Percentiles rank a stretch among this genome's conserved stretches.
Evolutionary conservation across 192 early-diverging fungal species (phyloP).

Genomic region (Coemansia sp.): DNA sequence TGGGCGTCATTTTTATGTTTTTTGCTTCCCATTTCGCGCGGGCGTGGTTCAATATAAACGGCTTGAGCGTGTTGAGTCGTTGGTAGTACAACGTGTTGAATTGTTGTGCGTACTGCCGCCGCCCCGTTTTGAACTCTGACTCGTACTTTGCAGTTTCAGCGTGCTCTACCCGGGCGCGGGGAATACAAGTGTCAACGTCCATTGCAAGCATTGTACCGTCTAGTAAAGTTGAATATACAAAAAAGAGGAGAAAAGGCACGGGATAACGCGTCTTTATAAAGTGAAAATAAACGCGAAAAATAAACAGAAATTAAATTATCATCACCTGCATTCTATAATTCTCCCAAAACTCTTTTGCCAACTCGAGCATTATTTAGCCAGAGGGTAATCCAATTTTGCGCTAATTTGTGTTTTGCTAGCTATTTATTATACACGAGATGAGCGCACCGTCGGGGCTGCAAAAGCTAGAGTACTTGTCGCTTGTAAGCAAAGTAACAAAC

Average conservation of each 20-base stretch:
- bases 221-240: neutral
- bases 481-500: slow-evolving; percentile 85
- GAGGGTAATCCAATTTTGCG: too few relatives aligned
- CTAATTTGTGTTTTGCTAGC: too few relatives aligned
- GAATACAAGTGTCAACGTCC: slow-evolving; percentile 1
- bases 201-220: slow-evolving; percentile 3
- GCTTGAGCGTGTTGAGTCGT: slow-evolving; percentile 66
- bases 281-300: neutral
- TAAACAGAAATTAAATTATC: neutral
- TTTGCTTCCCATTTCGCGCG: slow-evolving; percentile 16
- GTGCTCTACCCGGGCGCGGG: neutral
- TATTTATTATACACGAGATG: neutral
- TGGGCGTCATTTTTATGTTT: slow-evolving; percentile 53
- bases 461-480: slow-evolving; percentile 82
- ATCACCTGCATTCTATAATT: neutral
- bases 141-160: neutral
- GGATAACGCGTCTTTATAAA: neutral
- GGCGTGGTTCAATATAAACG: slow-evolving; percentile 61
- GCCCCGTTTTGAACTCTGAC: slow-evolving; percentile 33
- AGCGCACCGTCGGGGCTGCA: slow-evolving; percentile 50
- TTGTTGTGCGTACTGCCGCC: slow-evolving; percentile 73
- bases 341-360: neutral
- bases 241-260: neutral
- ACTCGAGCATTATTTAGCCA: too few relatives aligned
- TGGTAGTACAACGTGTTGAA: slow-evolving; percentile 85